A percentile compares a stretch with the other conserved stretches of the same genome.
Evolutionary conservation across 2,329 filamentous ascomycete species (phyloP).

Genomic region (Alternaria solani): DNA sequence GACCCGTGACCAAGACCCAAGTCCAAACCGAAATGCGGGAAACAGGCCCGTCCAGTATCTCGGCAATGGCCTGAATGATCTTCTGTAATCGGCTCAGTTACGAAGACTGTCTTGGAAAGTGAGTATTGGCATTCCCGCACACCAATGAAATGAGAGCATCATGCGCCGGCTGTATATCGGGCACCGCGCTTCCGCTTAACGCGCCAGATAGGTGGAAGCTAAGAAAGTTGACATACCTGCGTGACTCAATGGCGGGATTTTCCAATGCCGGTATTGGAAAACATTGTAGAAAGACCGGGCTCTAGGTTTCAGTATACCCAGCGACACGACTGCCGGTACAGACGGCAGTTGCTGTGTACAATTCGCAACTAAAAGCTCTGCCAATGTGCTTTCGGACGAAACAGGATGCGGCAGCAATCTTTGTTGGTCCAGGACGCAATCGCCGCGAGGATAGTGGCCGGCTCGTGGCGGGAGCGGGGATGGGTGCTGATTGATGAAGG

Average conservation of each 20-base stretch:
- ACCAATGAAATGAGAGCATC: conserved; percentile 14
- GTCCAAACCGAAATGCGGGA: conserved; percentile 27
- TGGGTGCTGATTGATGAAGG: conserved; percentile 20
- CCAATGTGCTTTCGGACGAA: conserved; percentile 27
- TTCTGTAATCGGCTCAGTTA: conserved; percentile 36
- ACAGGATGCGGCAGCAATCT: conserved; percentile 36
- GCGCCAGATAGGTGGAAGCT: conserved; percentile 11
- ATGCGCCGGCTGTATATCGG: conserved; percentile 17
- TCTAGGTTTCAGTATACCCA: conserved; percentile 21
- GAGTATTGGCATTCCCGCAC: conserved; percentile 4
- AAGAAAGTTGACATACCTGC: conserved; percentile 28
- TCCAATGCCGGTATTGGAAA: conserved; percentile 24
- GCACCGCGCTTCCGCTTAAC: conserved; percentile 17
- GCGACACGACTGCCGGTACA: conserved; percentile 8
- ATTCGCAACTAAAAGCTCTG: conserved; percentile 16
- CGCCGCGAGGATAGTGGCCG: conserved; percentile 34
- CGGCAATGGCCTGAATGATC: conserved; percentile 19
- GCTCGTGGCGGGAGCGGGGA: conserved; percentile 41
- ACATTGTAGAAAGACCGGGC: conserved; percentile 36
- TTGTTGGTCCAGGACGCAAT: conserved; percentile 26
- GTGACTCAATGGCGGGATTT: conserved; percentile 9
- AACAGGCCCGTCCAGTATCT: conserved; percentile 22
- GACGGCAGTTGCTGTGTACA: conserved; percentile 16
- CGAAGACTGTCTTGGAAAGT: conserved; percentile 14
- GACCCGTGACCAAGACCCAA: conserved; percentile 26